phyloP scores from a whole-genome alignment of 345 rosid species.

The Kernera saxatilis region DNA sequence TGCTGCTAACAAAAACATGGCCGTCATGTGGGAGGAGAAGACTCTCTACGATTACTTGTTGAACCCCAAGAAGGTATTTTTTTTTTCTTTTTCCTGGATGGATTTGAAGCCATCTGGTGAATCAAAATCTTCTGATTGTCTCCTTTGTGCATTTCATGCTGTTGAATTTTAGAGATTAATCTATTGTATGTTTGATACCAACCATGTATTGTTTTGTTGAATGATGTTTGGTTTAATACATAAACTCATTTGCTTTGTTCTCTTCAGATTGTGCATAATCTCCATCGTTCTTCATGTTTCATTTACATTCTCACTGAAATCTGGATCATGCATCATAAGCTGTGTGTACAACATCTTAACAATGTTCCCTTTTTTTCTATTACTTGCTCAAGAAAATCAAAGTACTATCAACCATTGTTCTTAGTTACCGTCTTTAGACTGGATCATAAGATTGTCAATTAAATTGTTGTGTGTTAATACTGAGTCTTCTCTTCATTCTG shows the following conservation, averaged over 20 bases:
- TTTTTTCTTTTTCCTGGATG: background rate
- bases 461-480: background rate
- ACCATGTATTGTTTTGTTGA: background rate
- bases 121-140: background rate
- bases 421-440: background rate
- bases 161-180: background rate
- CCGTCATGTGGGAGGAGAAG: conserved; percentile 73
- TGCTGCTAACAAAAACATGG: conserved; percentile 81
- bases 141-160: background rate
- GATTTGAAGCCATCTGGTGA: background rate
- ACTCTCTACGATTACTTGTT: conserved; percentile 76
- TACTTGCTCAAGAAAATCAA: background rate
- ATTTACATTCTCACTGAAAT: background rate
- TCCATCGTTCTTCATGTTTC: background rate
- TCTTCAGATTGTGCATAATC: background rate
- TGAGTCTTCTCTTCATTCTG: background rate
- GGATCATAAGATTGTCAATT: background rate
- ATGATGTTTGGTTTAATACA: background rate
- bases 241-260: too few relatives aligned
- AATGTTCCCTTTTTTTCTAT: background rate
- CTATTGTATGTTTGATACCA: background rate
- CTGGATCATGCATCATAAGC: background rate
- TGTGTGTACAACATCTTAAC: background rate
- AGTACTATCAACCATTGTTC: too few relatives aligned
- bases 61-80: conserved; percentile 75